Base-by-base conservation (phyloP, 1,139 yeast genomes). In the Sugiyamaella xylanicola region DNA sequence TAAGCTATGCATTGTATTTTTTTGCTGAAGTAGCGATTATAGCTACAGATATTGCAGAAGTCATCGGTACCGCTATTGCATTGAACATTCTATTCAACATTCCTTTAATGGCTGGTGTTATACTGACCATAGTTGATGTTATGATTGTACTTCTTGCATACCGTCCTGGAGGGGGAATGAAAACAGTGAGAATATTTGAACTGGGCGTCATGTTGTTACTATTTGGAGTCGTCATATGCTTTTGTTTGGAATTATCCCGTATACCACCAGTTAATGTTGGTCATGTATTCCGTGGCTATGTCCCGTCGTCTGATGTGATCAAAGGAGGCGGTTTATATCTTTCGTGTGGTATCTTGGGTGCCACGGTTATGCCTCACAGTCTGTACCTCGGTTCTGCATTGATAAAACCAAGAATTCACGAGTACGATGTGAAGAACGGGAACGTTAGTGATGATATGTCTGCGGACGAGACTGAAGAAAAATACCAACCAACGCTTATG, bases 31-130 rank as follows among this genome's bases (percentile, higher is more conserved):
- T 80, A 65, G 95, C 95, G 32, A 87, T 88, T 57, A 81, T 88
- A 52, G 90, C 95, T 1, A 88, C 95, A 0, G 95, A 88, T 74
- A 78, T 88, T 8, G 95, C 95, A 2, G 96, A 88, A 66, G 95
- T 88, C 35, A 86, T 88, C 55, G 96, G 95, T 64, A 82, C 90
- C n/a, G 95, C 95, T 2, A 83, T 88, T 63, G 93, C 95, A 0
- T 74, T 88, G 58, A 87, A 88, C 65, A 84, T 88, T 54, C 74
- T 88, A 58, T 64, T 86, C 46, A 78, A 77, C 52, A 76, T 88
- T 15, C 95, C 95, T 0, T 73, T 88, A 37, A 85, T 91, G 8
- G 93, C 92, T 0, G 95, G 95, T 56, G 90, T 87, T 7, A 82
- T 77, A 9, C 76, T 87, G 48, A 86, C 95, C 1, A 79, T 86